phyloP scores from a whole-genome alignment of 2,329 filamentous ascomycete species.

The Colletotrichum eleusines region DNA sequence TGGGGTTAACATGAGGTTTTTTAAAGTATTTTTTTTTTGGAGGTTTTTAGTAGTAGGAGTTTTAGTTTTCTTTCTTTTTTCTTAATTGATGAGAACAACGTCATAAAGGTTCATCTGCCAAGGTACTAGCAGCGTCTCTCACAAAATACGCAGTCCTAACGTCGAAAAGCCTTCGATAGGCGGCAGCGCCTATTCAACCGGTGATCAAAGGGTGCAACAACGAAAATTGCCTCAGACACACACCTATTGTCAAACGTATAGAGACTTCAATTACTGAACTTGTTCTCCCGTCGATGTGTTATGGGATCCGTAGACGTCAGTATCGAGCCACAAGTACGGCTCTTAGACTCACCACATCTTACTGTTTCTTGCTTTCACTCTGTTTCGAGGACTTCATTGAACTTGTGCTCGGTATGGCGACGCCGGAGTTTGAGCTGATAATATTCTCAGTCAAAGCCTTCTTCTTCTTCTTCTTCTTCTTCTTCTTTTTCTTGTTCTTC shows the following conservation, averaged over 20 bases:
- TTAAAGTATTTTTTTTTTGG: too few species aligned
- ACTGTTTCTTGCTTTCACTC: neutral
- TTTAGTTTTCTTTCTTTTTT: too few species aligned
- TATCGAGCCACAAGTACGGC: neutral
- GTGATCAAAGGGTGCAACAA: neutral
- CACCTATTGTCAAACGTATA: neutral
- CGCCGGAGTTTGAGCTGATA: neutral
- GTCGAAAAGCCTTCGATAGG: neutral
- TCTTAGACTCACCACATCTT: too few species aligned
- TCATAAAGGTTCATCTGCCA: neutral
- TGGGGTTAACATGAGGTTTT: neutral
- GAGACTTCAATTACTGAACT: neutral
- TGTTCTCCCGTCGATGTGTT: neutral
- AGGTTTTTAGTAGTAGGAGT: too few species aligned
- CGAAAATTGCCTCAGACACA: rapidly evolving
- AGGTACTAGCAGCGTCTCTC: neutral
- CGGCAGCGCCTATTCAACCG: neutral
- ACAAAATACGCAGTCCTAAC: neutral
- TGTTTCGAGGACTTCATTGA: neutral
- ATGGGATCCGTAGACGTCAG: neutral
- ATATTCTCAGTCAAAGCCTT: neutral
- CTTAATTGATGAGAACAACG: neutral
- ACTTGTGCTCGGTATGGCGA: neutral
- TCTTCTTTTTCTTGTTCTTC: neutral
- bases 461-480: neutral